phyloP scores from a whole-genome alignment of 805 yeast species.

The Lachancea thermotolerans region DNA sequence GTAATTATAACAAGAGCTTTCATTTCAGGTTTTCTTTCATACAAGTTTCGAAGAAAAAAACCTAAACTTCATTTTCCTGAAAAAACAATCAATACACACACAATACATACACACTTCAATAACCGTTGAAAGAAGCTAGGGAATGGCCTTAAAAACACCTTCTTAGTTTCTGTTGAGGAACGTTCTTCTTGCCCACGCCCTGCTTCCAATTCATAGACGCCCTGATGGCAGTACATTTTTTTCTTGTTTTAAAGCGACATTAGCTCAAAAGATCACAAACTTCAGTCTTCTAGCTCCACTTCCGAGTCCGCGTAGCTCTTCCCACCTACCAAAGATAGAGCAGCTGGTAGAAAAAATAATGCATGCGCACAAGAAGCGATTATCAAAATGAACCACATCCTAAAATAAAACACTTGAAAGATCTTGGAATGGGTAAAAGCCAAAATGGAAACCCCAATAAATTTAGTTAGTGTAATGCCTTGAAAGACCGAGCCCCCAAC shows the following conservation, averaged over 20 bases:
- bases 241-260: too few relatives aligned
- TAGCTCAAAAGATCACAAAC: too few relatives aligned
- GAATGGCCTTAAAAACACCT: not conserved
- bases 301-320: slow-evolving; percentile 35
- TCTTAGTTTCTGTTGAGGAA: not conserved
- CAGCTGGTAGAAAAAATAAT: slow-evolving; percentile 68
- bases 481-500: slow-evolving; percentile 90
- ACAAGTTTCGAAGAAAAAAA: too few relatives aligned
- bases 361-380: slow-evolving; percentile 74
- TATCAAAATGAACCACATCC: slow-evolving; percentile 88
- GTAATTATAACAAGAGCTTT: too few relatives aligned
- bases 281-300: not conserved
- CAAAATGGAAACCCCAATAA: slow-evolving; percentile 79
- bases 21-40: too few relatives aligned
- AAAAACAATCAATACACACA: too few relatives aligned
- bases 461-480: slow-evolving; percentile 84
- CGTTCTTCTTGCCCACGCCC: too few relatives aligned
- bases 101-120: not conserved
- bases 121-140: not conserved
- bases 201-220: too few relatives aligned
- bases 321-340: slow-evolving; percentile 61
- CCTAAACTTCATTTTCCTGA: not conserved
- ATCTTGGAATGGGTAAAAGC: slow-evolving; percentile 85
- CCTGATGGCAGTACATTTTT: too few relatives aligned
- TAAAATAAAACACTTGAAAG: slow-evolving; percentile 84